Base-by-base conservation (phyloP, 352 stramenopile genomes). In the Salisapilia sapeloensis region DNA sequence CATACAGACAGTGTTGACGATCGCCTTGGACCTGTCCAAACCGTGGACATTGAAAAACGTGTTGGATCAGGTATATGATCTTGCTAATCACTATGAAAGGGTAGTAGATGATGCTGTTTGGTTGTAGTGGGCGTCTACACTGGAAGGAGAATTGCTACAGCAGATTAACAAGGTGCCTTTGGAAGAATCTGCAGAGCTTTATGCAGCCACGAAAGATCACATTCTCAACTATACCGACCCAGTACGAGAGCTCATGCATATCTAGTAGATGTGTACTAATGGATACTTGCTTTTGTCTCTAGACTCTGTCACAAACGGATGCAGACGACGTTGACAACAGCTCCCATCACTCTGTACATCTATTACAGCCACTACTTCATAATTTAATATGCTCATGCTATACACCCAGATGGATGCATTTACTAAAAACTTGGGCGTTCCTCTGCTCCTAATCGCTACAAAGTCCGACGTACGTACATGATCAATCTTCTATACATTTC, bases 11-110 rank as follows among this genome's bases (percentile, higher is more conserved):
- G 60, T 83, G 23, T 52, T 67, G 14, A 57, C 45, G 0, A 59
- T 89, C 31, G 64, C 80, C 26, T 24, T 85, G 28, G 74, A 89
- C 48, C 39, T 81, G 25, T 81, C 63, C 25, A 53, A 62, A 17
- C 69, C 66, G 8, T 89, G 74, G 74, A 80, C 66, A 18, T 81
- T 89, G 49, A 84, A 89, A 50, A 67, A 49, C 38, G 60, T 62
- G 24, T 39, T 89, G 29, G 74, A 89, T 19, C 63, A 64, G 50
- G 56, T 62, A 26, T 10, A 24, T 31, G 23, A 30, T 16, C 4
- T 15, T 15, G 20, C 18, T 27, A 14, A 13, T 9, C 19, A 11
- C 6, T 26, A 10, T 23, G 22, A 3, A 22, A 24, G 33, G 13
- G 6, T 34, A 3, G 9, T 12, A 13, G 4, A 4, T 25, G 12